Evolutionary conservation across 805 yeast genomes (phyloP), one percentile per base, ranked within the genome.

Genomic region (Candida qinlingensis): DNA sequence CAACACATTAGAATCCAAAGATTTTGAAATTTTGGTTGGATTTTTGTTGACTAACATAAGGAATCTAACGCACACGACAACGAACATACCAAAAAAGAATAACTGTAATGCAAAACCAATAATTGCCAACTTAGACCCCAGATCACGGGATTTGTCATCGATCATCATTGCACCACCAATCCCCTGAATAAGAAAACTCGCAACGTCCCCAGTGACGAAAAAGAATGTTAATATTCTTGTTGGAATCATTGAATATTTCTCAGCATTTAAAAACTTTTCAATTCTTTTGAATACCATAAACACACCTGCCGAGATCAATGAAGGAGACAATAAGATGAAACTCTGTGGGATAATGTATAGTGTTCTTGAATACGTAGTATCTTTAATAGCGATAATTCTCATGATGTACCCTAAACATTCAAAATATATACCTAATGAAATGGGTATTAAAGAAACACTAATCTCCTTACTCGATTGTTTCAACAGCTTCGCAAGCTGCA

Each of bases 171-270:
- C 42, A 12, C 42, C 47, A 11, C 47, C 44, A 6, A 36, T 4
- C 7, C 26, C 37, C 33, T 41, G 44, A 7, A 46, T 9, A 3
- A 40, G 27, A 37, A 41, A 46, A 31, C 48, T 46, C 4, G 26
- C 9, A 30, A 46, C 31, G 28, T 46, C 48, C 41, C 44, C 44
- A 25, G 37, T 30, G 19, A 46, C 41, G 31, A 46, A 46, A 19
- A 37, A 30, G 7, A 37, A 11, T 4, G 48, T 41, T 25, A 46
- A n/a, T 8, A 40, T 27, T 6, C 30, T 35, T 4, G 26, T 8
- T 13, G 44, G 44, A 9, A 46, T 37, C 9, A 41, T 12, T 26
- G 40, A 39, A 19, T 27, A 29, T 5, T 30, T 13, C 6, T 41
- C 33, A 10, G 48, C 48, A 12, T 37, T 30, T 10, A 41, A 27